A percentile compares a stretch with the other conserved stretches of the same genome.
Evolutionary conservation across 345 rosid genomes (phyloP).

Genomic region (Eucalyptus urophylla): DNA sequence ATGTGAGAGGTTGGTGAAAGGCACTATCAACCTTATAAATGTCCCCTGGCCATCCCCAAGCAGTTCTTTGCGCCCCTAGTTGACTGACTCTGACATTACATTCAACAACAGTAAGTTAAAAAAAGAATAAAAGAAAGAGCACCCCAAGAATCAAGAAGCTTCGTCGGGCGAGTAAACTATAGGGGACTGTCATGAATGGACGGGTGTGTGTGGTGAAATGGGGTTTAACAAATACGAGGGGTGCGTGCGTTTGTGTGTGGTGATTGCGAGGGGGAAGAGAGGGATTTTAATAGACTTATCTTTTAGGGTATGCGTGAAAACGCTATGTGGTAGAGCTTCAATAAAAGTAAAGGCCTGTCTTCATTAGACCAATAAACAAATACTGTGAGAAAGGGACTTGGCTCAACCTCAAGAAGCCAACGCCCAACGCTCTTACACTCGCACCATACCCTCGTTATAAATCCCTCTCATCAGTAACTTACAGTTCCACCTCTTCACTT

Average conservation of each 20-base stretch:
- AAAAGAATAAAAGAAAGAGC: neutral
- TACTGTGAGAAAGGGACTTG: neutral
- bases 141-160: neutral
- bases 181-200: neutral
- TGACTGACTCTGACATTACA: neutral
- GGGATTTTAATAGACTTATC: neutral
- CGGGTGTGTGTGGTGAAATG: neutral
- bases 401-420: neutral
- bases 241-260: neutral
- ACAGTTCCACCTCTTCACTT: neutral
- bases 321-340: constrained; percentile 1
- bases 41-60: neutral
- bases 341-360: constrained; percentile 47
- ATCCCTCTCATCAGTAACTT: neutral
- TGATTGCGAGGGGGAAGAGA: neutral
- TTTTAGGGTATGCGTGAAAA: neutral
- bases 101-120: neutral
- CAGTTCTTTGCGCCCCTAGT: neutral
- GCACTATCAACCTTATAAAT: constrained; percentile 30
- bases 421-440: neutral
- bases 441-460: constrained; percentile 13
- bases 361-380: constrained; percentile 10
- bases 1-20: constrained; percentile 48
- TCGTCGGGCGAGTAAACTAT: neutral
- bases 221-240: neutral